A percentile compares a stretch with the other conserved stretches of the same genome.
Conservation (phyloP, 75 land plant species). For the Azolla pinnata region DNA sequence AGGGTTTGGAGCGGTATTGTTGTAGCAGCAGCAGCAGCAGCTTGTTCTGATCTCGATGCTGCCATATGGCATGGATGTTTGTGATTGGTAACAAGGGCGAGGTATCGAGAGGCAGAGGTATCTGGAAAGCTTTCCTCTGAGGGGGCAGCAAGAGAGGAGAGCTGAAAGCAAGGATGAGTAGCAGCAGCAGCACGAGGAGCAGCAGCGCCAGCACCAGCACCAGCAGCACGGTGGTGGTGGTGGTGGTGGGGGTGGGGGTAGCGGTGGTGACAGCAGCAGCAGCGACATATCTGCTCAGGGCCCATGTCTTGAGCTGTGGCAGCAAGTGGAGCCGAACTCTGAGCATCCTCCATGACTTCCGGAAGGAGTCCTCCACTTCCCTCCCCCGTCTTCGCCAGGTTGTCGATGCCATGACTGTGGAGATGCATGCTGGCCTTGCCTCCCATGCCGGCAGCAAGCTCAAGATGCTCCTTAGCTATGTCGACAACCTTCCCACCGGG, state of each 20-base stretch:
- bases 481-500: constrained; percentile 83
- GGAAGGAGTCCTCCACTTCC: constrained; percentile 52
- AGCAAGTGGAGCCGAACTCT: constrained; percentile 28
- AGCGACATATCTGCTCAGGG: constrained; percentile 52
- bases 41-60: too few relatives aligned
- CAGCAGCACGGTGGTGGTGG: constrained; percentile 29
- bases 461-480: constrained; percentile 81
- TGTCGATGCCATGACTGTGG: constrained; percentile 69
- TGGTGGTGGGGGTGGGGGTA: constrained; percentile 40
- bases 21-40: too few relatives aligned
- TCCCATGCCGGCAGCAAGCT: constrained; percentile 80
- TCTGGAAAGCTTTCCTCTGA: too few relatives aligned
- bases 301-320: constrained; percentile 24
- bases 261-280: constrained; percentile 60
- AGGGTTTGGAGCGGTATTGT: background rate
- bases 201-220: background rate
- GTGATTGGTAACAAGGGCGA: too few relatives aligned
- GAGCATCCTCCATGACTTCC: constrained; percentile 46
- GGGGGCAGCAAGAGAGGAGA: too few relatives aligned
- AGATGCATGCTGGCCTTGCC: constrained; percentile 87
- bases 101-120: too few relatives aligned
- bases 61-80: too few relatives aligned
- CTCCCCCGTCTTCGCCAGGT: constrained; percentile 43
- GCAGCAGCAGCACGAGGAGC: background rate
- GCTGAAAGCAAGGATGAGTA: background rate